phyloP scores from a whole-genome alignment of 2,329 filamentous ascomycete genomes.

The Aspergillus transmontanensis region DNA sequence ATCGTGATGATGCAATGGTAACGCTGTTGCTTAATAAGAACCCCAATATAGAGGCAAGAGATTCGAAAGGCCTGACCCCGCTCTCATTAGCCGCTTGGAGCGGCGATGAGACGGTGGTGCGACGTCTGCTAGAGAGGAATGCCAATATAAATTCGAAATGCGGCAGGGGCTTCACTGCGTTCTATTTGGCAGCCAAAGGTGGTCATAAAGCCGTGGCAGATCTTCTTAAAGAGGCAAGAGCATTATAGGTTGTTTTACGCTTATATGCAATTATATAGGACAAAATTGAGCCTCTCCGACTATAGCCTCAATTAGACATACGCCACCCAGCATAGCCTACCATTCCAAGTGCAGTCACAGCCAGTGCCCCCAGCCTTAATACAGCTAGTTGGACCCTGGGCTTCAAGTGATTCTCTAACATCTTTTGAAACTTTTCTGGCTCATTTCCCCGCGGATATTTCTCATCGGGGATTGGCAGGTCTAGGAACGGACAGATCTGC shows the following conservation, averaged over 20 bases:
- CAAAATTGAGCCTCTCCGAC: neutral
- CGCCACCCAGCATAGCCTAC: neutral
- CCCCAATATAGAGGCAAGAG: neutral
- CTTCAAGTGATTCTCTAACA: neutral
- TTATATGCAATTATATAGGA: neutral
- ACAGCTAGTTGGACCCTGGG: neutral
- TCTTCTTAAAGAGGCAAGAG: neutral
- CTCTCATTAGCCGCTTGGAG: neutral
- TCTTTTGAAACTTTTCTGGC: constrained; percentile 8
- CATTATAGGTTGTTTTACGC: neutral
- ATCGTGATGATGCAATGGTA: neutral
- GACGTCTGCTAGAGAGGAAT: neutral
- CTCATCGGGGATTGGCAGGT: constrained; percentile 20
- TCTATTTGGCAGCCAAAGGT: neutral
- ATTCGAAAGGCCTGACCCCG: neutral
- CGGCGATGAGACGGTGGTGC: neutral
- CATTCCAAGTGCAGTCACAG: neutral
- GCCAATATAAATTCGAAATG: neutral
- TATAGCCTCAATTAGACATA: neutral
- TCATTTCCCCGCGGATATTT: constrained; percentile 26
- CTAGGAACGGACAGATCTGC: constrained; percentile 27
- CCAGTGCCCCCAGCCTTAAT: neutral
- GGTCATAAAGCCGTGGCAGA: neutral
- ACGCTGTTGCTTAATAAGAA: neutral
- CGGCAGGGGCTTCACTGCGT: neutral